Conservation (phyloP, 305 asterid species). For the Vinca major region DNA sequence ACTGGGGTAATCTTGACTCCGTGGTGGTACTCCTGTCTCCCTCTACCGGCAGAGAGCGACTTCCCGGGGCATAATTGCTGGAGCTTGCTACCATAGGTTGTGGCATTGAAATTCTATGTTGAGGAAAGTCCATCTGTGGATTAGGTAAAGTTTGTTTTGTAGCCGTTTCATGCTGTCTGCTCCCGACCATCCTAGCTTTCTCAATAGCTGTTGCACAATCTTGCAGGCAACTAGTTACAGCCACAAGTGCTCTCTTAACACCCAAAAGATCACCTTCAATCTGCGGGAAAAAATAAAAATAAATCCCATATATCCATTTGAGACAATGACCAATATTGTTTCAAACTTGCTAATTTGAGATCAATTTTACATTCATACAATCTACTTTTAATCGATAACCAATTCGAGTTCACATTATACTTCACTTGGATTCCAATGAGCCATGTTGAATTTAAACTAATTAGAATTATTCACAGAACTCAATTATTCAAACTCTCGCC, state of each 20-base stretch:
- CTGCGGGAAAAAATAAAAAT: not conserved
- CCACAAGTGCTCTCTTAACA: conserved; percentile 61
- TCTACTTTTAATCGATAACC: not conserved
- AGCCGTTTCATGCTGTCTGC: conserved; percentile 24
- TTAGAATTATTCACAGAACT: not conserved
- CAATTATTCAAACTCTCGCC: not conserved
- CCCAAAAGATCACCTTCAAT: conserved; percentile 15
- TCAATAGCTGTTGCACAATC: conserved; percentile 36
- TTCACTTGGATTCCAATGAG: not conserved
- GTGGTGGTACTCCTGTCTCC: conserved; percentile 22
- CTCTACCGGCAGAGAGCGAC: conserved; percentile 19
- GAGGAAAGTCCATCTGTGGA: conserved; percentile 27
- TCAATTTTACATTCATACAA: not conserved
- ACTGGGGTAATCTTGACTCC: conserved; percentile 27
- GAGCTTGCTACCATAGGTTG: conserved; percentile 35
- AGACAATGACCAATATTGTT: not conserved
- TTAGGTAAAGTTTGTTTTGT: conserved; percentile 24
- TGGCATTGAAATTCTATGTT: conserved; percentile 26
- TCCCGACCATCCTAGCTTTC: conserved; percentile 23
- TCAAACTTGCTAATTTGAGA: not conserved
- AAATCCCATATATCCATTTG: not conserved
- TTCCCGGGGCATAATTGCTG: conserved; percentile 20
- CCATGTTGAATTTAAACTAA: not conserved
- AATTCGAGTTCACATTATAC: not conserved
- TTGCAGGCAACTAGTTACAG: conserved; percentile 54